These are phyloP conservation scores for Pluteus cervinus DNA, from an alignment of 768 basidiomycete genomes.

Conservation along the genomic window DNA sequence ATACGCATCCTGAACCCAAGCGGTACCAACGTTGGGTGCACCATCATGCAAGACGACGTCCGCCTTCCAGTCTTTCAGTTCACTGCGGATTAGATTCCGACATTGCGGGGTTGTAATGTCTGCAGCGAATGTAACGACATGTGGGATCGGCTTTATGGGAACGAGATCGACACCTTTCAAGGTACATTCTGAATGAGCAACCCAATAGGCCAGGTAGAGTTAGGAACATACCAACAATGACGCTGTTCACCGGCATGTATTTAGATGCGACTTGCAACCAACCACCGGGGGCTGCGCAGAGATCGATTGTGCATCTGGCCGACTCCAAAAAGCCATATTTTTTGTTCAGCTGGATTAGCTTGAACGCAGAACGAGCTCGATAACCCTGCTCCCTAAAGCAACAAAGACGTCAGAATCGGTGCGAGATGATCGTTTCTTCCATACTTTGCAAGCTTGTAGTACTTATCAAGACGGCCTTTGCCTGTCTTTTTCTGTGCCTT, in stretches of 20 bases:
- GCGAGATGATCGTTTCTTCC: constrained; percentile 7
- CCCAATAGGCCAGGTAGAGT: constrained; percentile 1
- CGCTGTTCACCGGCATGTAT: constrained; percentile 89
- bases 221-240: constrained; percentile 72
- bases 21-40: constrained; percentile 98
- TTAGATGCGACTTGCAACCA: constrained; percentile 99
- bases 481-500: constrained; percentile 94
- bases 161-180: constrained; percentile 86
- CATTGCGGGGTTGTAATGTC: constrained; percentile 95
- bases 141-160: constrained; percentile 92
- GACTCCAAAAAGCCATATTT: constrained; percentile 91
- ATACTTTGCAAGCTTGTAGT: constrained; percentile 93
- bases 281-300: constrained; percentile 98
- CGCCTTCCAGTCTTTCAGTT: constrained; percentile 98
- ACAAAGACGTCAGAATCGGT: constrained; percentile 7
- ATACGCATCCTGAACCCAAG: constrained; percentile 99
- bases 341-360: constrained; percentile 97
- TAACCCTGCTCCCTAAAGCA: constrained; percentile 92
- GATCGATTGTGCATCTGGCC: constrained; percentile 91
- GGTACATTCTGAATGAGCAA: constrained; percentile 8
- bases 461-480: constrained; percentile 94
- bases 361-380: constrained; percentile 98
- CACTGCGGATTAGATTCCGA: constrained; percentile 75
- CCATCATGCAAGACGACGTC: constrained; percentile 98
- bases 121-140: constrained; percentile 83